Conservation (phyloP, 352 stramenopile genomes). For the Phytophthora cajani region DNA sequence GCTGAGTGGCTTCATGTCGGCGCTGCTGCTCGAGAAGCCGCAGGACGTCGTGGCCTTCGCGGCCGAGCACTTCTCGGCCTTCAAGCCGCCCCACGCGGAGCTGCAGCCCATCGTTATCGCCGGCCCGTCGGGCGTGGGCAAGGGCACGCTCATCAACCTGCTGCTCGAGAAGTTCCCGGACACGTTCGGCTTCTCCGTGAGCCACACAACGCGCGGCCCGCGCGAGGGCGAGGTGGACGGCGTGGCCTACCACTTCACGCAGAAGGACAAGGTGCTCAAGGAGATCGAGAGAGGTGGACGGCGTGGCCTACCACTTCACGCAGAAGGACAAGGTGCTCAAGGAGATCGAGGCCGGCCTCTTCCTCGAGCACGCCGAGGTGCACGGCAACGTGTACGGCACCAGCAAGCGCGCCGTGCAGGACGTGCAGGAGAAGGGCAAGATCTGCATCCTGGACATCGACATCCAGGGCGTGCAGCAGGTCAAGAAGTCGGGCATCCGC, state of each 20-base stretch:
- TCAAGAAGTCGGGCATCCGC: slow-evolving; percentile 89
- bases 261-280: slow-evolving; percentile 92
- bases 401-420: slow-evolving; percentile 91
- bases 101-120: slow-evolving; percentile 91
- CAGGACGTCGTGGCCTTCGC: slow-evolving; percentile 84
- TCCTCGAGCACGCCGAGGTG: slow-evolving; percentile 97
- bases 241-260: slow-evolving; percentile 97
- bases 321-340: slow-evolving; percentile 92
- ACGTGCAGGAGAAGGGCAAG: slow-evolving; percentile 93
- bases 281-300: slow-evolving; percentile 98
- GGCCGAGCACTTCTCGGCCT: slow-evolving; percentile 79
- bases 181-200: slow-evolving; percentile 97
- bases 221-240: slow-evolving; percentile 95
- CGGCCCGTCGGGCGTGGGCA: slow-evolving; percentile 92
- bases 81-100: slow-evolving; percentile 64
- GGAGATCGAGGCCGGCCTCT: slow-evolving; percentile 95
- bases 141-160: slow-evolving; percentile 96
- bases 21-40: slow-evolving; percentile 89
- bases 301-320: slow-evolving; percentile 97
- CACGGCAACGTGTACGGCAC: slow-evolving; percentile 99
- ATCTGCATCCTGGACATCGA: slow-evolving; percentile 99
- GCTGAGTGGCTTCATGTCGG: slow-evolving; percentile 87
- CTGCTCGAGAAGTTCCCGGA: slow-evolving; percentile 86
- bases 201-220: slow-evolving; percentile 96
- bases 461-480: slow-evolving; percentile 96